Evolutionary conservation across 352 stramenopile species (phyloP).

Genomic region (Globisporangium carolinianum): DNA sequence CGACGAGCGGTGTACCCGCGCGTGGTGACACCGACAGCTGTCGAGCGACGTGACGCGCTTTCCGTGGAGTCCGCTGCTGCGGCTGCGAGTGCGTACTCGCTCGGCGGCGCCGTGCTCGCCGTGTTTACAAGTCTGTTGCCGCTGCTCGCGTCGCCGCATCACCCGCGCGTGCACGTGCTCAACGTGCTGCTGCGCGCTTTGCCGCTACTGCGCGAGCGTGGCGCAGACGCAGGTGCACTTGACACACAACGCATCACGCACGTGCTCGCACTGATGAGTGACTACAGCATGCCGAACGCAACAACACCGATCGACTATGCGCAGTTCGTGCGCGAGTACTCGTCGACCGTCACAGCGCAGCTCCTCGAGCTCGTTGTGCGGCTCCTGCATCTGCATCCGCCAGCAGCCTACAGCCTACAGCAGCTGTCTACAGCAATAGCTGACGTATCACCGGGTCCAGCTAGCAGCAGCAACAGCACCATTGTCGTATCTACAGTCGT

Average conservation of each 20-base stretch:
- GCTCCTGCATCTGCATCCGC: conserved; percentile 26
- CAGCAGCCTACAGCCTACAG: conserved; percentile 16
- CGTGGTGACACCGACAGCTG: neutral
- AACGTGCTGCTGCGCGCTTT: conserved; percentile 41
- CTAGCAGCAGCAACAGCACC: neutral
- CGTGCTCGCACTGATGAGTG: conserved; percentile 29
- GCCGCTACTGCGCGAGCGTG: conserved; percentile 19
- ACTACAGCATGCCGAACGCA: conserved; percentile 19
- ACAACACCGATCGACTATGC: neutral
- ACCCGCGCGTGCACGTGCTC: conserved; percentile 51
- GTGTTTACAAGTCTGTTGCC: conserved; percentile 46
- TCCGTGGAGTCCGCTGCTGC: neutral
- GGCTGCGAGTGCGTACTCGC: conserved; percentile 20
- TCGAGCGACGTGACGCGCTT: neutral
- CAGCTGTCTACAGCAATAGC: too few relatives aligned
- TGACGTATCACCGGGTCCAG: too few relatives aligned
- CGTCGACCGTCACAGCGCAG: conserved; percentile 2
- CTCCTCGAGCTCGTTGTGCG: conserved; percentile 33
- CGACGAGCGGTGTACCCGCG: conserved; percentile 29
- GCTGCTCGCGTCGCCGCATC: conserved; percentile 29
- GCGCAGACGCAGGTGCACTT: conserved; percentile 11
- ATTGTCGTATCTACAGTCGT: conserved; percentile 24
- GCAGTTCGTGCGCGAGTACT: neutral
- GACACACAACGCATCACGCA: conserved; percentile 35
- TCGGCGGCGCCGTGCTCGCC: conserved; percentile 30